Conservation (phyloP, 805 yeast species). For the Lachancea thermotolerans region DNA sequence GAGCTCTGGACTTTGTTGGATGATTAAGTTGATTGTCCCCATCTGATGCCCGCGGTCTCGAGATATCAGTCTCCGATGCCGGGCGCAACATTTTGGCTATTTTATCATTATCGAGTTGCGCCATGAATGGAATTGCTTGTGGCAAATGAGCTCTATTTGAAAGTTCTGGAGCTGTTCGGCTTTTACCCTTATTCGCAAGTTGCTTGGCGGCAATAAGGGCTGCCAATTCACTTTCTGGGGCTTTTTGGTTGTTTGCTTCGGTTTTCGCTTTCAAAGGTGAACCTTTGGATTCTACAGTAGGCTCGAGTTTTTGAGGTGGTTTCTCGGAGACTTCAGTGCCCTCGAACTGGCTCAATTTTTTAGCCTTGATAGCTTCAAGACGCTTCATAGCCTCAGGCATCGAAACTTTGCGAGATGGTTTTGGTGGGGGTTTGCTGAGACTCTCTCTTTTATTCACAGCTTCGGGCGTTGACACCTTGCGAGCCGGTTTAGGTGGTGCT, state of each 20-base stretch:
- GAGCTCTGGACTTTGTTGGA: conserved; percentile 30
- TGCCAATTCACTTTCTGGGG: conserved; percentile 5
- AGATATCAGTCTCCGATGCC: not conserved
- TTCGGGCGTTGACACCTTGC: too few species aligned
- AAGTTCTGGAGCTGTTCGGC: not conserved
- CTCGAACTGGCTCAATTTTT: not conserved
- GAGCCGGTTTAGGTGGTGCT: too few species aligned
- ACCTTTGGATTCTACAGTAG: too few species aligned
- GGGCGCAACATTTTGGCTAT: conserved; percentile 2
- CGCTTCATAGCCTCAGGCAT: conserved; percentile 26
- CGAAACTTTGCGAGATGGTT: conserved; percentile 26
- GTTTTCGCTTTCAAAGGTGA: too few species aligned
- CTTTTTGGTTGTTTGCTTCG: not conserved
- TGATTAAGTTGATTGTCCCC: conserved; percentile 17
- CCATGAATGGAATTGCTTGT: conserved; percentile 4
- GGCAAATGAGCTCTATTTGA: not conserved
- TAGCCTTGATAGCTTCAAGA: conserved; percentile 13
- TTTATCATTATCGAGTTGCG: not conserved
- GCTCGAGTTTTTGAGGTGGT: too few species aligned
- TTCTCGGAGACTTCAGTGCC: too few species aligned
- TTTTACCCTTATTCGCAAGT: not conserved
- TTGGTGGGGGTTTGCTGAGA: conserved; percentile 9
- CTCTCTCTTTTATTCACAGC: too few species aligned
- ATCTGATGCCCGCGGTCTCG: not conserved
- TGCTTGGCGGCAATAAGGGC: conserved; percentile 13